Evolutionary conservation across 2,329 filamentous ascomycete species (phyloP), one percentile per base, ranked within the genome.

Genomic region (Arthrobotrys conoides): DNA sequence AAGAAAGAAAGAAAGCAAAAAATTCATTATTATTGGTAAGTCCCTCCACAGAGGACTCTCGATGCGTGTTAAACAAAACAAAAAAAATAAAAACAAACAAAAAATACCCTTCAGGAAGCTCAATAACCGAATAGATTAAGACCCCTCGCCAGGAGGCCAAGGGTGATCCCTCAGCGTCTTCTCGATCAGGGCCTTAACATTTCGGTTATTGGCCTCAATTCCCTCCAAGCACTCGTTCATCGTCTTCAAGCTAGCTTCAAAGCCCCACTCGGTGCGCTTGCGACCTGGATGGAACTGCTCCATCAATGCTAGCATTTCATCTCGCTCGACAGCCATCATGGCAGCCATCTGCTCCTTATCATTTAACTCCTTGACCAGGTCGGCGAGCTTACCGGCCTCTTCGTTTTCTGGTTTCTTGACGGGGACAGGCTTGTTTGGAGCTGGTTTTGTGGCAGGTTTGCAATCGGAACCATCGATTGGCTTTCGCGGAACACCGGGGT

Each of bases 181-280:
- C 12, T 33, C 24, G n/a, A 78, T 36, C n/a, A 71, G 20, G 6
- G 36, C 49, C 46, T 30, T 44, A 9, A 44, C 68, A 4, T 71
- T 55, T 6, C 46, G 63, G 20, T 46, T 22, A 22, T 68, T 68
- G 24, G 46, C 51, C 63, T 78, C 48, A 33, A 72, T 46, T 1
- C 46, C 63, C 27, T 65, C 57, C 8, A 78, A 18, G 36, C 53
- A 68, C 5, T 51, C 46, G 27, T 72, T 48, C 64, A 78, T 71
- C 55, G 36, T 36, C 22, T 72, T 71, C 16, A 78, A 18, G 20
- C 72, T 61, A 4, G 51, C 36, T 0, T 68, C 68, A 16, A 78
- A 69, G 8, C 68, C 68, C 68, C 61, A 57, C 51, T 64, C 66
- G 36, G 12, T 14, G 36, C 12, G 36, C 12, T 38, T 14, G 12